Evolutionary conservation across 2,329 filamentous ascomycete genomes (phyloP).

Genomic region (Cytospora piceae): DNA sequence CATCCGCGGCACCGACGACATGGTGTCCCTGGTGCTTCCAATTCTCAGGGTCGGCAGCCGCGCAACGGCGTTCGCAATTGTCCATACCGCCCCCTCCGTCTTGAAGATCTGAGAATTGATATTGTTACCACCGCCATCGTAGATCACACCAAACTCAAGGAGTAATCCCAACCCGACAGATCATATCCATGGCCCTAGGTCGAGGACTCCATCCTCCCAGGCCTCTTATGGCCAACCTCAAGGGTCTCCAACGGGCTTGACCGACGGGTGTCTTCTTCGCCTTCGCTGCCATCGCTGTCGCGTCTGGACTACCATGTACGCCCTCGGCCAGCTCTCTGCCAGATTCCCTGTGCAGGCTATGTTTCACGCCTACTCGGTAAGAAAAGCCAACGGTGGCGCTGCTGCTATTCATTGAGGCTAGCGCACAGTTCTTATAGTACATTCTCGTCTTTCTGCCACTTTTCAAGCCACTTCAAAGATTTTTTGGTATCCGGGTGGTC

Average conservation of each 20-base stretch:
- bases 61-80: not conserved
- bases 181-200: slow-evolving; percentile 42
- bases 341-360: slow-evolving; percentile 42
- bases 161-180: slow-evolving; percentile 42
- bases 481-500: no score
- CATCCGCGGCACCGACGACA: not conserved
- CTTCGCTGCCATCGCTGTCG: slow-evolving; percentile 40
- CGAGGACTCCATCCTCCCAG: slow-evolving; percentile 43
- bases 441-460: no score
- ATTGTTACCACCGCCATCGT: not conserved
- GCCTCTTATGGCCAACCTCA: slow-evolving; percentile 43
- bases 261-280: slow-evolving; percentile 39
- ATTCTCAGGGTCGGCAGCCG: slow-evolving; percentile 7
- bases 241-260: slow-evolving; percentile 40
- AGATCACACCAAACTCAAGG: slow-evolving; percentile 29
- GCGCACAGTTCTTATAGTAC: not conserved
- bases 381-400: no score
- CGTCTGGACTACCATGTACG: slow-evolving; percentile 40
- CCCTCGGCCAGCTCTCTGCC: slow-evolving; percentile 39
- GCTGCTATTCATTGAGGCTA: not conserved
- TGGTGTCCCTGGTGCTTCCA: not conserved
- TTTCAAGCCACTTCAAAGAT: no score
- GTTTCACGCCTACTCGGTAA: slow-evolving; percentile 44
- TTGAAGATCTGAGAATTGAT: not conserved
- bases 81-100: not conserved